Conservation (phyloP, 208 protist species). For the Leishmania amazonensis region DNA sequence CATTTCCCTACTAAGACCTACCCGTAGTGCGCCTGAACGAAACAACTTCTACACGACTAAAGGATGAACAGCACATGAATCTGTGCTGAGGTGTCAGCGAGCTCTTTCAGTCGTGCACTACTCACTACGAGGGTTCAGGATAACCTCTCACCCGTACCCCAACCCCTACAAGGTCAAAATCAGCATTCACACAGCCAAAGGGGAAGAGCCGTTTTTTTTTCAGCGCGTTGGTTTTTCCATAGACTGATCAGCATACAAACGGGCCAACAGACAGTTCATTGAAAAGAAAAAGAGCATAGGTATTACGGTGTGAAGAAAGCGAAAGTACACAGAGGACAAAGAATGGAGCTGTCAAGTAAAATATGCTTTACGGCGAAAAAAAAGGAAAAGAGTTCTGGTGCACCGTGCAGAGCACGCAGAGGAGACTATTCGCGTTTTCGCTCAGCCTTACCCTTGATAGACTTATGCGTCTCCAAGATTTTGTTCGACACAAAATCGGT, state of each 20-base stretch:
- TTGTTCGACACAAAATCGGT: constrained; percentile 35
- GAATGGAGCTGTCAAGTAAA: background rate
- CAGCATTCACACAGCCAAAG: background rate
- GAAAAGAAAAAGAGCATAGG: background rate
- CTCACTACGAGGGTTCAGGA: background rate
- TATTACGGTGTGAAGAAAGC: background rate
- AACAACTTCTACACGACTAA: background rate
- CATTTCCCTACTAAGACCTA: background rate
- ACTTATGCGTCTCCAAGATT: constrained; percentile 40
- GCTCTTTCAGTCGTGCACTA: background rate
- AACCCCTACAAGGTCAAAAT: background rate
- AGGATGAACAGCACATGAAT: background rate
- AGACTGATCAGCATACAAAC: background rate
- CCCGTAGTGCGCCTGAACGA: background rate
- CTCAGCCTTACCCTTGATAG: constrained; percentile 48
- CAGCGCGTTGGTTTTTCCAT: background rate
- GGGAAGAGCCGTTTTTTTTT: background rate
- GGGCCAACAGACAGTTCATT: background rate
- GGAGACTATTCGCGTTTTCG: constrained; percentile 25
- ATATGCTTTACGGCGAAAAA: background rate
- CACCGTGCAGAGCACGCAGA: background rate
- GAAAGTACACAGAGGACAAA: background rate
- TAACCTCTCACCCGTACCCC: background rate
- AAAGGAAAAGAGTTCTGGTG: background rate
- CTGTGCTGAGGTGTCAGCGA: background rate